phyloP scores from a whole-genome alignment of 495 filamentous ascomycete genomes.

The Annulohypoxylon stygium region DNA sequence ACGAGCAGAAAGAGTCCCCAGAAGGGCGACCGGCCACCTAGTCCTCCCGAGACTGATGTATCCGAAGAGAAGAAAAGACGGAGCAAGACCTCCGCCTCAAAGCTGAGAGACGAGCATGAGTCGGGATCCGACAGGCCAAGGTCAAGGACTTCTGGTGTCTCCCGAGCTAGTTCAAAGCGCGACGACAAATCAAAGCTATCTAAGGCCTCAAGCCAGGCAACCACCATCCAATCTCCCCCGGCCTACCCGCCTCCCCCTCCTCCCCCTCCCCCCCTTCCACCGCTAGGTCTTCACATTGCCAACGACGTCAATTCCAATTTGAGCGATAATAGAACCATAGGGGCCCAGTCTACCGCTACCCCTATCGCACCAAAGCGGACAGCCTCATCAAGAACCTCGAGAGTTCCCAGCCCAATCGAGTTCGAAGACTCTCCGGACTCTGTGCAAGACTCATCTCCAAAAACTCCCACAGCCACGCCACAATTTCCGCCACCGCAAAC shows the following conservation, averaged over 20 bases:
- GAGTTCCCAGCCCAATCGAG: slow-evolving; percentile 51
- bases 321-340: slow-evolving; percentile 44
- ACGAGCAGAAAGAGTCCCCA: slow-evolving; percentile 50
- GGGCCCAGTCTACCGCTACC: slow-evolving; percentile 63
- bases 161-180: slow-evolving; percentile 58
- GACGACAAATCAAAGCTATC: slow-evolving; percentile 63
- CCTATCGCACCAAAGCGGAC: slow-evolving; percentile 73
- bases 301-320: slow-evolving; percentile 63
- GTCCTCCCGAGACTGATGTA: slow-evolving; percentile 68
- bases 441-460: slow-evolving; percentile 67
- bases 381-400: slow-evolving; percentile 54
- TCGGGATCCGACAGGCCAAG: slow-evolving; percentile 51
- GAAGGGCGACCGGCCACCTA: slow-evolving; percentile 64
- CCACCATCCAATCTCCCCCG: slow-evolving; percentile 52
- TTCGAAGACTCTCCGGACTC: slow-evolving; percentile 62
- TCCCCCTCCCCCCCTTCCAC: slow-evolving; percentile 38
- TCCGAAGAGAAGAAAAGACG: slow-evolving; percentile 60
- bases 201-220: slow-evolving; percentile 62
- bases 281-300: slow-evolving; percentile 34
- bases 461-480: slow-evolving; percentile 67
- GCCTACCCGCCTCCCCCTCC: slow-evolving; percentile 43
- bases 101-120: slow-evolving; percentile 49
- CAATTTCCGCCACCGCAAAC: slow-evolving; percentile 59
- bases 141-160: slow-evolving; percentile 58
- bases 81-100: slow-evolving; percentile 52